These are phyloP conservation scores for Vigna reflexopilosa DNA, from an alignment of 306 rosid genomes.

Conservation along the genomic window DNA sequence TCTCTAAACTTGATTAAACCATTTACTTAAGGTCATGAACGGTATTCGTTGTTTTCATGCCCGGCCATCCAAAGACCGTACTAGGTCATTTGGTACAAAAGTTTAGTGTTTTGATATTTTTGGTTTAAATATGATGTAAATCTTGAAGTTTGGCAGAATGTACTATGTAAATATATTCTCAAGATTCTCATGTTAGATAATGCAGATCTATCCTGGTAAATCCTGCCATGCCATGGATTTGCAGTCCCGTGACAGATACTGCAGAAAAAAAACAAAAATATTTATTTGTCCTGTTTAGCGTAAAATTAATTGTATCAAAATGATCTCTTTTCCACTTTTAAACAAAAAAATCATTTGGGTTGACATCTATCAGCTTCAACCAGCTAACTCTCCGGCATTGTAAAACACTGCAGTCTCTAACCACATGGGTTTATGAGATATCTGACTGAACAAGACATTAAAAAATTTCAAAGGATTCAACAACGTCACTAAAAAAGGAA, in stretches of 20 bases:
- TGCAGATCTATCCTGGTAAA: not conserved
- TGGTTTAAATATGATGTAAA: not conserved
- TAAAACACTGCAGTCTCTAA: constrained; percentile 28
- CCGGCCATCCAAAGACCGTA: no score
- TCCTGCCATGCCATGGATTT: constrained; percentile 13
- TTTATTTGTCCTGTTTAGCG: constrained; percentile 38
- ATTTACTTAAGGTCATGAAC: no score
- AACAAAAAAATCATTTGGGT: not conserved
- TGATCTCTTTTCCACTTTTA: not conserved
- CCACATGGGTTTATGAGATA: constrained; percentile 47
- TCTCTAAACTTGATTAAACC: no score
- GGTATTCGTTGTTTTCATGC: no score
- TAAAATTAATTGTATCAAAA: not conserved
- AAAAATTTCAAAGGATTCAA: constrained; percentile 38
- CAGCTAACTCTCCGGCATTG: constrained; percentile 26
- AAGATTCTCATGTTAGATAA: not conserved
- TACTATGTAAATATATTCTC: not conserved
- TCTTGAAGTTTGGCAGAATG: not conserved
- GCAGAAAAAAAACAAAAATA: constrained; percentile 22
- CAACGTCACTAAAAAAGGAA: constrained; percentile 44
- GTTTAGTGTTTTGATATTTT: not conserved
- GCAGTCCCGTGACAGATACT: constrained; percentile 14
- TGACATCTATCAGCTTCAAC: constrained; percentile 5
- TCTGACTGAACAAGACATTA: constrained; percentile 35
- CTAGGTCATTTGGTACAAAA: not conserved